Base-by-base conservation (phyloP, 2,329 filamentous ascomycete species). In the Hymenoscyphus linearis region DNA sequence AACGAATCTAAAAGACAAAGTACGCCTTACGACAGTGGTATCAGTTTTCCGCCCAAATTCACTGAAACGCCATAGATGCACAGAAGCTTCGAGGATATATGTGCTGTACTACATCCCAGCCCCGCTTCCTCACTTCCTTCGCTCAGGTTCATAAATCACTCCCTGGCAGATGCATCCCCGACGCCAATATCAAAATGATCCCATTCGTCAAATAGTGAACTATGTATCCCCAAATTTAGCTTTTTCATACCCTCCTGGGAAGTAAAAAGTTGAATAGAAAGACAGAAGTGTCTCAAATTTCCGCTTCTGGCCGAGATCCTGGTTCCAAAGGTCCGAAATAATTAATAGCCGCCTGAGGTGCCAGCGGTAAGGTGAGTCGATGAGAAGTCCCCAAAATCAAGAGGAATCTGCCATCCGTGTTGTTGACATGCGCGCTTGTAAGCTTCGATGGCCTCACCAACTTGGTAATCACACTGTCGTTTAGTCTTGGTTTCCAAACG, bases 341-440 rank as follows among this genome's bases (percentile, higher is more conserved):
- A 22, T 12, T 18, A 18, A 18, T 4, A 25, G 18, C 40, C 18
- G n/a, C 18, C 12, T n/a, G 40, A 47, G 18, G 61, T 18, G 56
- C 58, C 56, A 54, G 37, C 16, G 2, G 40, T 31, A 9, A n/a
- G 7, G 22, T 10, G 40, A 25, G 18, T 10, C 18, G 1, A 22
- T 26, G 60, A 58, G 60, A 70, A 70, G 16, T 71, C 65, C 1
- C 65, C 56, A 52, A 93, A 81, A 50, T 88, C 88, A 3, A 75
- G 72, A 0, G 91, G 90, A 3, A 93, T 76, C 55, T 78, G 72
- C 91, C 91, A 96, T 0, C 88, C 87, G 75, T 96, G 92, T 4
- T 75, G 67, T 0, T 64, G 66, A 62, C 89, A 91, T 12, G 87
- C 88, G 57, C 91, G 83, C 34, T 79, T 76, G 70, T 88, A 96